Evolutionary conservation across 768 basidiomycete species (phyloP).

Genomic region (Lactarius tabidus): DNA sequence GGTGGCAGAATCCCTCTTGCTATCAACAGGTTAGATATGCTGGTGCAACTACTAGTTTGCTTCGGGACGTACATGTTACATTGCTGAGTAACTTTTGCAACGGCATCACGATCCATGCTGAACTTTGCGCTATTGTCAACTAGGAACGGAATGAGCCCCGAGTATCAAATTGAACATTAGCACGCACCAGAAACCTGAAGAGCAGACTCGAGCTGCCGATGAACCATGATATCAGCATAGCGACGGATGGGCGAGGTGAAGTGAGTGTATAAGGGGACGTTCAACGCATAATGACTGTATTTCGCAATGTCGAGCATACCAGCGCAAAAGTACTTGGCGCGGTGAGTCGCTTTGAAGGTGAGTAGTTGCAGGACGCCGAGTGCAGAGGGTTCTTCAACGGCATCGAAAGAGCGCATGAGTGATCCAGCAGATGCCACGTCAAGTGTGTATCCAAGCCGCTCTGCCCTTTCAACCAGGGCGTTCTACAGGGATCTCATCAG

Average conservation of each 20-base stretch:
- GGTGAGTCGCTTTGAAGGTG: conserved; percentile 86
- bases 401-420: conserved; percentile 81
- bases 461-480: conserved; percentile 74
- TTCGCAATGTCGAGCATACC: conserved; percentile 99
- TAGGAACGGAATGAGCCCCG: conserved; percentile 11
- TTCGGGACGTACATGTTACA: conserved; percentile 78
- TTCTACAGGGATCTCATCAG: conserved; percentile 44
- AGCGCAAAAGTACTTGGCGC: conserved; percentile 97
- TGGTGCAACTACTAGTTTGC: background rate
- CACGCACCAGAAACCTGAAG: conserved; percentile 63
- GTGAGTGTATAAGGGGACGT: conserved; percentile 87
- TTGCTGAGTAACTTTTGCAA: conserved; percentile 96
- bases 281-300: conserved; percentile 91
- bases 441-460: conserved; percentile 76
- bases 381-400: conserved; percentile 66
- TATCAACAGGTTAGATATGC: conserved; percentile 32
- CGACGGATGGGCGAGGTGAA: conserved; percentile 92
- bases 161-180: background rate
- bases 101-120: conserved; percentile 95
- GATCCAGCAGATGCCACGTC: conserved; percentile 75
- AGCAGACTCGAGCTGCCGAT: conserved; percentile 92
- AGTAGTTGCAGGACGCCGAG: conserved; percentile 78
- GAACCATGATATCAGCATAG: conserved; percentile 91
- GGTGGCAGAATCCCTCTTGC: conserved; percentile 85
- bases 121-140: conserved; percentile 62